phyloP scores from a whole-genome alignment of 2,329 filamentous ascomycete species.

The Colletotrichum lini region DNA sequence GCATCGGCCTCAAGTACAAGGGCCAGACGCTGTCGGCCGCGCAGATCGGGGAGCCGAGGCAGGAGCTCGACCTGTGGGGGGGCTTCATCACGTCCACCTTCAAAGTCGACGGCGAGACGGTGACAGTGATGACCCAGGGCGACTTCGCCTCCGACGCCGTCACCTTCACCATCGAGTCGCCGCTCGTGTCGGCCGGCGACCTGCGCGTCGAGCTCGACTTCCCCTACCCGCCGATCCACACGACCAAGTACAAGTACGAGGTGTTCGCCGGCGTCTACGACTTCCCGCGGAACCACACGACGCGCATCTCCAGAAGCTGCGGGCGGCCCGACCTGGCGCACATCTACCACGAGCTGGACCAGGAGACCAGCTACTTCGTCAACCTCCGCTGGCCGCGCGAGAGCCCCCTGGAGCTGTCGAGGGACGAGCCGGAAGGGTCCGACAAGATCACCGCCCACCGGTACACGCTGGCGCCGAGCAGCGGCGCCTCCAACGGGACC shows the following conservation, averaged over 20 bases:
- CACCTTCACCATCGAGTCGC: slow-evolving; percentile 54
- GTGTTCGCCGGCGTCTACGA: slow-evolving; percentile 59
- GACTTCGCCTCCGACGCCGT: slow-evolving; percentile 58
- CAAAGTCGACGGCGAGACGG: slow-evolving; percentile 47
- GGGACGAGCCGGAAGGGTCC: slow-evolving; percentile 46
- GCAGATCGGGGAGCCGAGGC: slow-evolving; percentile 49
- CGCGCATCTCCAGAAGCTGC: slow-evolving; percentile 45
- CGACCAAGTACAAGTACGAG: slow-evolving; percentile 59
- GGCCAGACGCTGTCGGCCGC: slow-evolving; percentile 48
- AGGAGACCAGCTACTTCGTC: slow-evolving; percentile 55
- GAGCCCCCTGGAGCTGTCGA: slow-evolving; percentile 36
- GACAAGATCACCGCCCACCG: slow-evolving; percentile 49
- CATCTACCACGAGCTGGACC: slow-evolving; percentile 55
- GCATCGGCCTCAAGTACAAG: slow-evolving; percentile 57
- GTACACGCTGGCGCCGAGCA: slow-evolving; percentile 48
- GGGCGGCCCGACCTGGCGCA: slow-evolving; percentile 45
- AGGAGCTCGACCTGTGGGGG: slow-evolving; percentile 56
- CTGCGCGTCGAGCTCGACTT: slow-evolving; percentile 59
- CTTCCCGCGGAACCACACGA: slow-evolving; percentile 56
- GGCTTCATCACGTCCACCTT: slow-evolving; percentile 58
- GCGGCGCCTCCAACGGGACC: not conserved
- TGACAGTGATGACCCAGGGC: slow-evolving; percentile 54
- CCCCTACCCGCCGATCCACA: slow-evolving; percentile 58
- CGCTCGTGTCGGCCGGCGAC: slow-evolving; percentile 51
- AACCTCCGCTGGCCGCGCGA: slow-evolving; percentile 53